Percentiles rank a stretch among this genome's conserved stretches.
These are phyloP conservation scores for Colletotrichum trifolii DNA, from an alignment of 2,329 filamentous ascomycete species.

Conservation along the genomic window DNA sequence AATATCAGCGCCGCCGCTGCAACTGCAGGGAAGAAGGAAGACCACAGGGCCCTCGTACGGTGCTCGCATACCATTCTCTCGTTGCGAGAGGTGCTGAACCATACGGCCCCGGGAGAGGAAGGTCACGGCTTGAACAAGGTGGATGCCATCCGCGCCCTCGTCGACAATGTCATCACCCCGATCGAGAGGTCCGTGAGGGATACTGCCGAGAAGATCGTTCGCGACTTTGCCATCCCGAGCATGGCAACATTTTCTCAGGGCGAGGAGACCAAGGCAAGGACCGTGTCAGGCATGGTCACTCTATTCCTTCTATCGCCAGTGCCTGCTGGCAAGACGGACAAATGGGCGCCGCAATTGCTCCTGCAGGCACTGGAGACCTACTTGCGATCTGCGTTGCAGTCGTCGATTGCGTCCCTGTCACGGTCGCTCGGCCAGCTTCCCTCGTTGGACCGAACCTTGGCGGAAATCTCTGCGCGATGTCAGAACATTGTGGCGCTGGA, in stretches of 20 bases:
- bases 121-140: slow-evolving; percentile 81
- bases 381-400: slow-evolving; percentile 82
- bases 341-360: slow-evolving; percentile 75
- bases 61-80: slow-evolving; percentile 83
- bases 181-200: slow-evolving; percentile 80
- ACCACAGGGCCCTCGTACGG: slow-evolving; percentile 82
- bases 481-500: slow-evolving; percentile 94
- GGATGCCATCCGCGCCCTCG: slow-evolving; percentile 76
- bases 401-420: slow-evolving; percentile 78
- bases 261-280: slow-evolving; percentile 80
- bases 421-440: slow-evolving; percentile 84
- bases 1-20: slow-evolving; percentile 45
- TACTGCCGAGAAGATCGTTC: slow-evolving; percentile 80
- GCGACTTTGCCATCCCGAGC: slow-evolving; percentile 79
- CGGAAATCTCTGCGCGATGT: slow-evolving; percentile 84
- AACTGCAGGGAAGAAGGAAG: slow-evolving; percentile 66
- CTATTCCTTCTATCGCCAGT: slow-evolving; percentile 86
- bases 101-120: slow-evolving; percentile 76
- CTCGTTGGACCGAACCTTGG: slow-evolving; percentile 81
- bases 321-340: slow-evolving; percentile 61
- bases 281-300: slow-evolving; percentile 78
- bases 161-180: slow-evolving; percentile 75
- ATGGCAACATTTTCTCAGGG: slow-evolving; percentile 69
- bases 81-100: slow-evolving; percentile 77
- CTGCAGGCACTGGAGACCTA: slow-evolving; percentile 83